Evolutionary conservation across 306 rosid species (phyloP), one percentile per base, ranked within the genome.

Genomic region (Rosa persica): DNA sequence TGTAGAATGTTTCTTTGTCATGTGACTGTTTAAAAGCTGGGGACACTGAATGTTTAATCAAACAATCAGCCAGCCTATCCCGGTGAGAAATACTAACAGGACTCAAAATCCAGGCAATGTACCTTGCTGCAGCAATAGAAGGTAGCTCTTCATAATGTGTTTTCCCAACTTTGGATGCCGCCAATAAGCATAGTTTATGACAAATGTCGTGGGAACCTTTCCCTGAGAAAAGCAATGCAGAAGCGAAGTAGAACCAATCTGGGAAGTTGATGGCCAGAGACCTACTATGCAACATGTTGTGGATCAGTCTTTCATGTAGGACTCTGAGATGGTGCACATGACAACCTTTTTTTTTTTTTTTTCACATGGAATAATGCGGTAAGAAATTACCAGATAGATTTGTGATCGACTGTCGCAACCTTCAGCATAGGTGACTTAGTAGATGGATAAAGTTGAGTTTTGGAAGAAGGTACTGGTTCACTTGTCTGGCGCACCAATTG

Each of bases 261-360:
- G 86, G 88, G 70, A 85, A 85, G 83, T 67, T 79, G 79, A 85
- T 85, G 70, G 86, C 88, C 55, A 80, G 72, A 52, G 80, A 81
- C 86, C 89, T 85, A 83, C 44, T 13, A 75, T 48, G 75, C 47
- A 83, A 79, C 72, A 64, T 67, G 7, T 17, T 73, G 36, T 51
- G 67, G 64, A 72, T 60, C 38, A 83, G 71, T 46, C 67, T 54
- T 46, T 48, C 58, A 38, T 9, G 44, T 27, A 62, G 22, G 39
- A 77, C 58, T 25, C 66, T 25, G 36, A 73, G 64, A 81, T 61
- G 80, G 71, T 49, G 78, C 39, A 22, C 12, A 70, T 30, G 71
- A 75, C 75, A 67, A 57, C 40, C 67, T 11, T 47, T 67, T 69
- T 73, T 61, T 67, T 30, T 73, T 7, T 48, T 67, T 69, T 73